Percentiles rank a stretch among this genome's conserved stretches.
Evolutionary conservation across 176 grass and related monocot genomes (phyloP).

Genomic region (Microstegium vimineum): DNA sequence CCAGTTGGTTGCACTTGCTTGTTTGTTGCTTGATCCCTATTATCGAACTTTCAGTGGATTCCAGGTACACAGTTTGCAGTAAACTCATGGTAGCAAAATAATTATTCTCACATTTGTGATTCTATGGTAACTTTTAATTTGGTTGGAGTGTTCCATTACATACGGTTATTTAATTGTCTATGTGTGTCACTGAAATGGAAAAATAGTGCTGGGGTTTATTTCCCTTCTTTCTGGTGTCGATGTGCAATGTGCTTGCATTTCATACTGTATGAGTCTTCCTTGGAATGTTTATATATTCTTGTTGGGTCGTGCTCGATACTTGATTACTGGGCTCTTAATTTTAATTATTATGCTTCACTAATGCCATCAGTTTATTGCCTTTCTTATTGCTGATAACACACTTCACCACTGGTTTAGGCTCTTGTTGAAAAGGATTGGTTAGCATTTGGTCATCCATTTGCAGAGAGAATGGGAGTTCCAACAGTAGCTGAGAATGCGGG

Average conservation of each 20-base stretch:
- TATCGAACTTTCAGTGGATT: constrained; percentile 97
- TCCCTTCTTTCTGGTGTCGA: neutral
- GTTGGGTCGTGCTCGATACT: neutral
- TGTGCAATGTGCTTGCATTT: neutral
- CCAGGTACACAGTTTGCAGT: constrained; percentile 58
- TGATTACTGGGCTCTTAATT: neutral
- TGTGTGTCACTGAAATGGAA: neutral
- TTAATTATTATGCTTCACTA: constrained; percentile 18
- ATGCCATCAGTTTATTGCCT: neutral
- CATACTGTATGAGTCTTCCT: neutral
- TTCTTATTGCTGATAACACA: constrained; percentile 11
- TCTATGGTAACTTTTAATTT: constrained; percentile 12
- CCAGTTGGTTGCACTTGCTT: constrained; percentile 84
- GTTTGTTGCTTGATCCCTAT: constrained; percentile 89
- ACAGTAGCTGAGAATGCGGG: constrained; percentile 65
- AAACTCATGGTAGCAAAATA: neutral
- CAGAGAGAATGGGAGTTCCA: constrained; percentile 92
- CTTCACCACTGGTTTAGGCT: constrained; percentile 50
- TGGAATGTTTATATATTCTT: neutral
- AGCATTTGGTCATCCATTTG: constrained; percentile 95
- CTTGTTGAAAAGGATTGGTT: constrained; percentile 98
- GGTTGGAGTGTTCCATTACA: neutral
- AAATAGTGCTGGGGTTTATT: neutral
- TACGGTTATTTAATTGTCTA: neutral
- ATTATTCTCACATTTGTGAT: neutral